Conservation (phyloP, 257 asterid species). For the Lycium barbarum region DNA sequence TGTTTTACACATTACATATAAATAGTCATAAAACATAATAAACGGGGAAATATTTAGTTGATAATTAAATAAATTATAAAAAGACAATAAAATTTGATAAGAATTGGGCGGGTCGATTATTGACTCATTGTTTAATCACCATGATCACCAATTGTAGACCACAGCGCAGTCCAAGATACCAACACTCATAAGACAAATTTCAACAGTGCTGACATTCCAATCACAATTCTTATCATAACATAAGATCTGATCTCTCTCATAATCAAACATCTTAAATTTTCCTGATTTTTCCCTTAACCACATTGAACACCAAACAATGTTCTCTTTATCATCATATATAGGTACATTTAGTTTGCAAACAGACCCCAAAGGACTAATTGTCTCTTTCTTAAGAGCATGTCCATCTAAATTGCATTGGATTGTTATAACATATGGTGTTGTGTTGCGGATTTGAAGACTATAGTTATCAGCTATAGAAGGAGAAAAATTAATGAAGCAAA, state of each 20-base stretch:
- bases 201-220: background rate
- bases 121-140: conserved; percentile 4
- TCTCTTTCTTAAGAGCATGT: background rate
- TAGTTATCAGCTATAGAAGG: too few species aligned
- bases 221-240: background rate
- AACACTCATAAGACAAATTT: background rate
- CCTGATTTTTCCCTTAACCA: background rate
- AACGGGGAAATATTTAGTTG: too few species aligned
- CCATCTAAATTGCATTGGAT: conserved; percentile 18
- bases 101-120: background rate
- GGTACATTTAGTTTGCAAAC: background rate
- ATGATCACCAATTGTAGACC: background rate
- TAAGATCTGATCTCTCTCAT: background rate
- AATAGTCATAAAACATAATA: too few species aligned
- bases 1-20: too few species aligned
- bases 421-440: conserved; percentile 1
- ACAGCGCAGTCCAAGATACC: conserved; percentile 5
- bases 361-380: background rate
- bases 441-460: background rate
- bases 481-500: too few species aligned
- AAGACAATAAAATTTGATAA: background rate
- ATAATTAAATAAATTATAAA: background rate
- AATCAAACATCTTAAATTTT: conserved; percentile 12
- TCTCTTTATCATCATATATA: background rate
- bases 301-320: background rate